A percentile compares a stretch with the other conserved stretches of the same genome.
Evolutionary conservation across 306 rosid species (phyloP).

Genomic region (Echinosophora koreensis): DNA sequence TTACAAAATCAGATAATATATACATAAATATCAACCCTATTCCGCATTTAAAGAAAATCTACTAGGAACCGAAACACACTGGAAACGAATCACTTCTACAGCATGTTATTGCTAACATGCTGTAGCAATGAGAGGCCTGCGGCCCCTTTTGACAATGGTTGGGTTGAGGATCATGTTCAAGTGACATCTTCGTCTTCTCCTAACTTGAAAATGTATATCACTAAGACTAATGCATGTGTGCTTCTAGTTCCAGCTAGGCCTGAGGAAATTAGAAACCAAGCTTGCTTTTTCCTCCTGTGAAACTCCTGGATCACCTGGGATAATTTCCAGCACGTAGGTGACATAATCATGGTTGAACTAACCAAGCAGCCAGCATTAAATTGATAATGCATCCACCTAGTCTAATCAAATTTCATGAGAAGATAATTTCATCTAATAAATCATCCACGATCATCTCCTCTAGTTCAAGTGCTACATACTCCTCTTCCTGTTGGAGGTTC

Average conservation of each 20-base stretch:
- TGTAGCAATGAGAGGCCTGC: too few species aligned
- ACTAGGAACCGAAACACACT: background rate
- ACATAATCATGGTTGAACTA: background rate
- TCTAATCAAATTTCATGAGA: conserved; percentile 41
- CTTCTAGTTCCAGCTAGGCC: background rate
- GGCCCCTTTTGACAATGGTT: background rate
- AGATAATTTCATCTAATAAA: conserved; percentile 75
- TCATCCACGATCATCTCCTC: conserved; percentile 80
- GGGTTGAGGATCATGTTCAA: conserved; percentile 5
- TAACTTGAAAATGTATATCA: background rate
- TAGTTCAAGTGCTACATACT: conserved; percentile 71
- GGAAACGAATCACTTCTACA: background rate
- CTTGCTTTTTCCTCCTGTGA: conserved; percentile 11
- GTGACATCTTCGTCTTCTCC: background rate
- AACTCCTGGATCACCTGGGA: background rate
- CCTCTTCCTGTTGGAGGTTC: conserved; percentile 77
- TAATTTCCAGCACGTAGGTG: too few species aligned
- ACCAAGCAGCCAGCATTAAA: conserved; percentile 13
- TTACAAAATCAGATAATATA: background rate
- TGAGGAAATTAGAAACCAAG: background rate
- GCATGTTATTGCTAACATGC: background rate
- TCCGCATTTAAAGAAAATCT: background rate
- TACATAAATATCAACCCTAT: background rate
- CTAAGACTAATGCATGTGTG: background rate
- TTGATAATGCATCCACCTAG: background rate